Base-by-base conservation (phyloP, 1,284 basidiomycete genomes). In the Anthracocystis panici-leucophaei region DNA sequence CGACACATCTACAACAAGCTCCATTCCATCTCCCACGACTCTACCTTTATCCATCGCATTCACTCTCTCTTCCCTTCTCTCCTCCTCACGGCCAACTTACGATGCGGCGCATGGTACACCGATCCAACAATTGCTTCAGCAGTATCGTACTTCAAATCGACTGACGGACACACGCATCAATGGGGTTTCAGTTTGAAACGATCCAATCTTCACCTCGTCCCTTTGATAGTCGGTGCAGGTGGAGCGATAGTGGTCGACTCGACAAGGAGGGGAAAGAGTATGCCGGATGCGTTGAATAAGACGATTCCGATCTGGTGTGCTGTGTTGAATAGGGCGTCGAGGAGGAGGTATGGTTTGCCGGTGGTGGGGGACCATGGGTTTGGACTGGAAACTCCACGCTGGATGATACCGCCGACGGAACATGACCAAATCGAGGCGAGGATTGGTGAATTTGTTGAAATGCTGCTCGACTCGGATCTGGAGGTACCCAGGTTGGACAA, bases 251-350 rank as follows among this genome's bases (percentile, higher is more conserved):
- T 98, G 0, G 93, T 97, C 3, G 96, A 99, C 82, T 97, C 95
- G 0, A 98, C 96, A 0, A 88, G 95, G 27, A 88, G 93, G 18
- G 96, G 96, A 9, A 98, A 99, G 87, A 91, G 93, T 16, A 92
- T 96, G 75, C 96, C 96, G 0, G 96, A 99, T 80, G 94, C 95
- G 0, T 88, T 98, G 0, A 93, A 93, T 6, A 98, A 98, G 85
- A 98, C 96, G 0, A 89, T 97, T 0, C 95, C 96, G 0, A 93
- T 95, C 50, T 99, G 96, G 96, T 98, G 96, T 84, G 88, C 93
- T 2, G 93, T 96, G 3, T 88, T 98, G 75, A 98, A 97, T 81
- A 88, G 90, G 9, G 93, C 93, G 4, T 79, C 80, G 29, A 16
- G 33, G 1, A 48, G 35, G 20, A 58, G 38, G 33, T 72, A 77